Evolutionary conservation across 2,329 filamentous ascomycete species (phyloP), one percentile per base, ranked within the genome.

Genomic region (Immersiporthe knoxdaviesiana): DNA sequence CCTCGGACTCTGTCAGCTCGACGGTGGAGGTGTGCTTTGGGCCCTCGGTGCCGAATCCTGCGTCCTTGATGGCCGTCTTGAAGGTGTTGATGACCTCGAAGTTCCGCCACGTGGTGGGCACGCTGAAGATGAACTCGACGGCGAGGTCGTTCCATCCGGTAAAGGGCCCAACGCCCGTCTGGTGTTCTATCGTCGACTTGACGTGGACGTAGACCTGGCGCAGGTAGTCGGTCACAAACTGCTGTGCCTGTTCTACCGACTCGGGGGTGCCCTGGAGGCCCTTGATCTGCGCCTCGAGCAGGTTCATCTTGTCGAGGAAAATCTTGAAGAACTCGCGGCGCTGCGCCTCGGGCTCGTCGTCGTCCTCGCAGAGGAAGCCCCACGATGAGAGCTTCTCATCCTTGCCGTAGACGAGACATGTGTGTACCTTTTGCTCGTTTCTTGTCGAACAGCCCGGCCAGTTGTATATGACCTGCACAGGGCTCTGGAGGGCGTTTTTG

Each of bases 51-150:
- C 84, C 85, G 70, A 87, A 88, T 0, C 85, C 85, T 0, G 84
- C 83, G 21, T 79, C 75, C 18, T 75, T 73, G 2, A 87, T 82
- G 39, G 85, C 81, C 1, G 74, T 73, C 68, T 84, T 84, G 76
- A 87, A 88, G 6, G 75, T 77, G 74, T 87, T 85, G 64, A 87
- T 82, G 2, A 83, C 82, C 10, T 80, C 79, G 68, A 84, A 78
- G 2, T 78, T 83, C 12, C 79, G 80, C 86, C 86, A 88, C 0
- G 86, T 88, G 1, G 86, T 88, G 0, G 86, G 86, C 0, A 87
- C 85, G 60, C 83, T 85, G 76, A 88, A 88, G 11, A 87, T 76
- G 72, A 87, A 88, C 52, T 84, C 81, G 1, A 88, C 82, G 0
- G 77, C 77, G 66, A 84, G 79, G 52, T 74, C 75, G n/a, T 73